Conservation (phyloP, 129 eudicot genomes). For the Oenanthe sinensis region DNA sequence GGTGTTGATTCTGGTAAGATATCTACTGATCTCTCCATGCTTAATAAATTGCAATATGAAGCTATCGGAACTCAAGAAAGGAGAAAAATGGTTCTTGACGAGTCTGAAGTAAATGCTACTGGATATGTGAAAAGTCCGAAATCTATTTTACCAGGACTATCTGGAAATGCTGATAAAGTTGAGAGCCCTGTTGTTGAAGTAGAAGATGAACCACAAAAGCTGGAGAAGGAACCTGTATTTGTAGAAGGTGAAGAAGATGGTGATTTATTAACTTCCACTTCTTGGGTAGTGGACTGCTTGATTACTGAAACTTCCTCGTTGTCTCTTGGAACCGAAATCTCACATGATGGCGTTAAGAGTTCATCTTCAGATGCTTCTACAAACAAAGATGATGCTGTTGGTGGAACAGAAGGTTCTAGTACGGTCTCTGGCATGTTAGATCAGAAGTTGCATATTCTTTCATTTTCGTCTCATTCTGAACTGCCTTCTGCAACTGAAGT, state of each 20-base stretch:
- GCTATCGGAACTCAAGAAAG: slow-evolving; percentile 19
- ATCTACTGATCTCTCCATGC: slow-evolving; percentile 10
- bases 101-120: slow-evolving; percentile 1
- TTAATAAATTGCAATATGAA: slow-evolving; percentile 21
- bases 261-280: slow-evolving; percentile 15
- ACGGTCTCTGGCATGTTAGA: slow-evolving; percentile 17
- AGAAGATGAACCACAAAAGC: slow-evolving; percentile 3
- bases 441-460: slow-evolving; percentile 26
- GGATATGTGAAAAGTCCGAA: slow-evolving; percentile 12
- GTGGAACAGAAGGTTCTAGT: slow-evolving; percentile 16
- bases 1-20: slow-evolving; percentile 7
- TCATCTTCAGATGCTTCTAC: slow-evolving; percentile 14
- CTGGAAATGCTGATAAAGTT: slow-evolving; percentile 21
- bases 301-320: slow-evolving; percentile 21
- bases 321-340: slow-evolving; percentile 10
- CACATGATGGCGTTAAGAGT: slow-evolving; percentile 17
- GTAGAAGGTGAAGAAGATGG: slow-evolving; percentile 14
- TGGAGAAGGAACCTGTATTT: slow-evolving; percentile 16
- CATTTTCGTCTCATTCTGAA: slow-evolving; percentile 26
- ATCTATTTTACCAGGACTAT: slow-evolving; percentile 13
- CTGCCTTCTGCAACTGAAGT: slow-evolving; percentile 30
- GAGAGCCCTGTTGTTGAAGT: slow-evolving; percentile 16
- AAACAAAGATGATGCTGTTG: slow-evolving; percentile 26
- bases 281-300: slow-evolving; percentile 5
- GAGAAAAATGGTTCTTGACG: slow-evolving; percentile 13